phyloP scores from a whole-genome alignment of 73 alveolate species.

The Tetrahymena borealis region DNA sequence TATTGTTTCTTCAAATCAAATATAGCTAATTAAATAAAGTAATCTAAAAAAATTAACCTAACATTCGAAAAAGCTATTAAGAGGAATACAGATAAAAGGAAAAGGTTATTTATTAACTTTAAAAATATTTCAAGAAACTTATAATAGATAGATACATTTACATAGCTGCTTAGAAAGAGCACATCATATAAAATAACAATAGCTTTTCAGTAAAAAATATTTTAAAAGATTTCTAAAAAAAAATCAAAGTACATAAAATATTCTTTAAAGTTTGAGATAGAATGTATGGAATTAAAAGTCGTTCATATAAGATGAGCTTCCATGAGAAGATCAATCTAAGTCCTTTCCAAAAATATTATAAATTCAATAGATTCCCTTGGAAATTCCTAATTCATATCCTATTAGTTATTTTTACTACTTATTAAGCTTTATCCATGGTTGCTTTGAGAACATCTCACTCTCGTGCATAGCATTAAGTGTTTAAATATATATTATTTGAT shows the following conservation, averaged over 20 bases:
- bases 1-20: no score
- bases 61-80: no score
- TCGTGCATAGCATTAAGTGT: conserved; percentile 32
- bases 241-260: neutral
- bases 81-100: no score
- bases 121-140: no score
- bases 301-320: neutral
- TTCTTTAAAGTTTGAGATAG: neutral
- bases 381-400: conserved; percentile 16
- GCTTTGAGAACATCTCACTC: conserved; percentile 12
- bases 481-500: conserved; percentile 3
- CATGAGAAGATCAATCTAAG: neutral
- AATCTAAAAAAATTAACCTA: no score
- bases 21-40: no score
- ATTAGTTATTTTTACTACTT: conserved; percentile 23
- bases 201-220: neutral
- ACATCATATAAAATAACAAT: no score
- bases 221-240: neutral
- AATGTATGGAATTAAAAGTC: neutral
- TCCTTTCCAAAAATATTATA: neutral
- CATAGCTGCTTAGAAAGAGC: no score
- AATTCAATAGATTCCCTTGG: conserved; percentile 12
- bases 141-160: no score
- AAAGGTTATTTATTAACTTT: no score
- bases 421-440: conserved; percentile 21